phyloP scores from a whole-genome alignment of 441 rosid species.

The Sinapis alba region DNA sequence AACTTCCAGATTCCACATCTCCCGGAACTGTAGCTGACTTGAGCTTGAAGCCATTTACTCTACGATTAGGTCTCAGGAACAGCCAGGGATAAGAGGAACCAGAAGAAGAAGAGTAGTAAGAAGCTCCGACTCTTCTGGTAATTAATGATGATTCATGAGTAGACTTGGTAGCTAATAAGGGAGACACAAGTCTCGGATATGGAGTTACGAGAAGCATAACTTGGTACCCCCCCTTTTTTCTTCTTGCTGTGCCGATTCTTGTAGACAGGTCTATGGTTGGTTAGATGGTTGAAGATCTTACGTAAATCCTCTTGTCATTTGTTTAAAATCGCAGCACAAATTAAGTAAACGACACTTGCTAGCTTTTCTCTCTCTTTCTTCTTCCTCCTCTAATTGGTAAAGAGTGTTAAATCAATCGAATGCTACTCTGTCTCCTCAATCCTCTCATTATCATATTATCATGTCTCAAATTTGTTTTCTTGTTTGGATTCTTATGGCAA shows the following conservation, averaged over 20 bases:
- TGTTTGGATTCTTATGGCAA: background rate
- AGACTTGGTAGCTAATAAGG: conserved; percentile 16
- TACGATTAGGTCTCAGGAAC: conserved; percentile 24
- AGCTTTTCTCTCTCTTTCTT: background rate
- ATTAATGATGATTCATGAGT: conserved; percentile 15
- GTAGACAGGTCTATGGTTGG: background rate
- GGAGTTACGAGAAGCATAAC: conserved; percentile 21
- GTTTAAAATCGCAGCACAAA: background rate
- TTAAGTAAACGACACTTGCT: background rate
- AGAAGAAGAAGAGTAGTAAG: background rate
- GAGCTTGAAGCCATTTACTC: conserved; percentile 39
- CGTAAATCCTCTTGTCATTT: conserved; percentile 11
- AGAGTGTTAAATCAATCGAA: conserved; percentile 8
- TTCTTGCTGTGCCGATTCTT: background rate
- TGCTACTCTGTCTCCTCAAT: background rate
- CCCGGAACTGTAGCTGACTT: conserved; percentile 51
- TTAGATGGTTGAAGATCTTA: conserved; percentile 8
- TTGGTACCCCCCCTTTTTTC: background rate
- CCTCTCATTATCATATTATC: background rate
- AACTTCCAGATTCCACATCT: conserved; percentile 26
- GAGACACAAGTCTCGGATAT: conserved; percentile 31
- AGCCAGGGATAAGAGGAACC: background rate
- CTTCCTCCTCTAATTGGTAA: conserved; percentile 13
- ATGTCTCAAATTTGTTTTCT: background rate
- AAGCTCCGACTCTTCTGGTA: conserved; percentile 13